Percentiles rank a stretch among this genome's conserved stretches.
Evolutionary conservation across 768 basidiomycete genomes (phyloP).

Genomic region (Botryobasidium botryosum): DNA sequence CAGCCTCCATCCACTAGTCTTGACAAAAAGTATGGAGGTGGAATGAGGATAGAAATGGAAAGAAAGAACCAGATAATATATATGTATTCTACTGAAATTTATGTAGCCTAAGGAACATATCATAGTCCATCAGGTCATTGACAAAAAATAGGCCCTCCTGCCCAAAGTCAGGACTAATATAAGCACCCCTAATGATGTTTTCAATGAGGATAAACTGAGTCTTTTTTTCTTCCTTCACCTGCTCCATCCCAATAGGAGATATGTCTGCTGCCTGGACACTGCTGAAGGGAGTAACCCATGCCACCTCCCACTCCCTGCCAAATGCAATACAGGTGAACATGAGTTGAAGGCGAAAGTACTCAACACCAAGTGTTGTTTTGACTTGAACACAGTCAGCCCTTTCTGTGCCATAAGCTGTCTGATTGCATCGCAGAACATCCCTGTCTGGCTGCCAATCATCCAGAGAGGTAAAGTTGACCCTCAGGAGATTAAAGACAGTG

Average conservation of each 20-base stretch:
- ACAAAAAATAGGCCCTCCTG: background rate
- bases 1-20: too few species aligned
- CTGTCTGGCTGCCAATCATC: background rate
- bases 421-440: background rate
- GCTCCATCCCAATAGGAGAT: background rate
- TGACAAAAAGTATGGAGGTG: too few species aligned
- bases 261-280: too few species aligned
- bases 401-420: background rate
- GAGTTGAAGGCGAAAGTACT: too few species aligned
- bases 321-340: background rate
- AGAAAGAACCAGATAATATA: too few species aligned
- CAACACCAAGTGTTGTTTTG: too few species aligned
- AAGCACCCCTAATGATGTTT: background rate
- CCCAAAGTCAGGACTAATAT: background rate
- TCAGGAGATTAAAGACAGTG: background rate
- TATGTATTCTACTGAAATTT: background rate
- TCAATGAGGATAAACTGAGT: background rate
- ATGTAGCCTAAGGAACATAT: constrained; percentile 3
- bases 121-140: constrained; percentile 1
- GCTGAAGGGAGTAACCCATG: background rate
- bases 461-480: background rate
- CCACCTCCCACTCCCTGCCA: background rate
- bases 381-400: background rate
- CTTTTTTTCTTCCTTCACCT: background rate
- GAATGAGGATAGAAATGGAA: too few species aligned